Percentiles rank a stretch among this genome's conserved stretches.
Evolutionary conservation across 176 grass and related monocot genomes (phyloP).

Genomic region (Lolium perenne): DNA sequence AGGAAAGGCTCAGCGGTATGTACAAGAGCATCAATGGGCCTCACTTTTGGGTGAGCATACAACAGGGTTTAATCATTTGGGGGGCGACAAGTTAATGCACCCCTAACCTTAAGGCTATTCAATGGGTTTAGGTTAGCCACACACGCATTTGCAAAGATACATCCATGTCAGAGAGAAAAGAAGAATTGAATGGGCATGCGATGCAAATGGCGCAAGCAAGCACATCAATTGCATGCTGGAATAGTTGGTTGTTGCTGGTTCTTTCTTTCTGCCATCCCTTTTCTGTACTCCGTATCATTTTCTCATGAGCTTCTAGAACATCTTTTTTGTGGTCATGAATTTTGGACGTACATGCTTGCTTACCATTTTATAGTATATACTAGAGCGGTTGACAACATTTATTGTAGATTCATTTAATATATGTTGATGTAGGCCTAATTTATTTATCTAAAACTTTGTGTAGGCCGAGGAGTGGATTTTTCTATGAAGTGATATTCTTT

Average conservation of each 20-base stretch:
- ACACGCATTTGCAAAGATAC: conserved; percentile 21
- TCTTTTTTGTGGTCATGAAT: conserved; percentile 6
- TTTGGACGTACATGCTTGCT: neutral
- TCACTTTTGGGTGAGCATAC: conserved; percentile 50
- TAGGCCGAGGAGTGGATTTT: too few species aligned
- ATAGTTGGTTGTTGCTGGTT: conserved; percentile 43
- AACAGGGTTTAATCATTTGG: conserved; percentile 38
- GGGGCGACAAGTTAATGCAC: conserved; percentile 39
- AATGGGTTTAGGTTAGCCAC: conserved; percentile 57
- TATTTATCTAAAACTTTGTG: too few species aligned
- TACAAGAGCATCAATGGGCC: conserved; percentile 43
- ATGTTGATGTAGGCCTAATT: too few species aligned
- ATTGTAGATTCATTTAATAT: conserved; percentile 32
- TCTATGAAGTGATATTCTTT: too few species aligned
- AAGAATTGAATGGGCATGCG: conserved; percentile 29
- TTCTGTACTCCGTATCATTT: neutral
- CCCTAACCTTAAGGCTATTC: neutral
- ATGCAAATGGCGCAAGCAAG: conserved; percentile 21
- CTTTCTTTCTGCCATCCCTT: neutral
- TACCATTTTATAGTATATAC: neutral
- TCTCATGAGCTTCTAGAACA: conserved; percentile 41
- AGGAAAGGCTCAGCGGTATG: neutral
- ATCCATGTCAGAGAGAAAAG: neutral
- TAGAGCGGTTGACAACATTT: conserved; percentile 11
- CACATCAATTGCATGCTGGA: conserved; percentile 53